A percentile compares a stretch with the other conserved stretches of the same genome.
phyloP scores from a whole-genome alignment of 805 yeast genomes.

The Suhomyces xylopsoci region DNA sequence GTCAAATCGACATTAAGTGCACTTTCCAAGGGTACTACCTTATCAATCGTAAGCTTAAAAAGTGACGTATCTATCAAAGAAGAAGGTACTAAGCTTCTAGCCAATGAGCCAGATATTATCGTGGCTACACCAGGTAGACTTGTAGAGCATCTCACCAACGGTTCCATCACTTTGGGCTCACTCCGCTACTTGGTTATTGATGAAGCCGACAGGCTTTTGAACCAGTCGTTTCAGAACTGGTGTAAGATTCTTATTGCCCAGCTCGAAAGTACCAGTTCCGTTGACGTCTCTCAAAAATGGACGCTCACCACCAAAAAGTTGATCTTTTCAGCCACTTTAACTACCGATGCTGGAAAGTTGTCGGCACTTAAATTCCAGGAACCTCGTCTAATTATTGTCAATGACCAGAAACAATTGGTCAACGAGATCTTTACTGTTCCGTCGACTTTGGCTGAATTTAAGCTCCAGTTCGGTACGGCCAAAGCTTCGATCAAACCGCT shows the following conservation, averaged over 20 bases:
- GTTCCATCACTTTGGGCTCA: slow-evolving; percentile 45
- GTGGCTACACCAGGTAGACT: slow-evolving; percentile 77
- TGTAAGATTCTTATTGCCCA: slow-evolving; percentile 50
- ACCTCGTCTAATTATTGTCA: slow-evolving; percentile 76
- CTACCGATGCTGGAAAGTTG: slow-evolving; percentile 87
- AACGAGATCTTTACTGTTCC: slow-evolving; percentile 65
- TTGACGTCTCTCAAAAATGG: slow-evolving; percentile 32
- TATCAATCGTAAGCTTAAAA: slow-evolving; percentile 61
- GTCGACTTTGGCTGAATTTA: slow-evolving; percentile 44
- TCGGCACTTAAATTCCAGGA: slow-evolving; percentile 63
- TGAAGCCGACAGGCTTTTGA: slow-evolving; percentile 79
- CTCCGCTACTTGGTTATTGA: slow-evolving; percentile 68
- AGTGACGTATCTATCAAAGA: slow-evolving; percentile 53
- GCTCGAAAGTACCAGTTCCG: slow-evolving; percentile 19
- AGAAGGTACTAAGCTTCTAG: slow-evolving; percentile 52
- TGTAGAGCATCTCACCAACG: slow-evolving; percentile 63
- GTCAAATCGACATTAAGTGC: slow-evolving; percentile 63
- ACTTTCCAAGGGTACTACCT: slow-evolving; percentile 63
- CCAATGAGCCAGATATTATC: slow-evolving; percentile 60
- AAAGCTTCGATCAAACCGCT: slow-evolving; percentile 66
- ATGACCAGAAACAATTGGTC: slow-evolving; percentile 46
- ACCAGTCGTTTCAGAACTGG: slow-evolving; percentile 95
- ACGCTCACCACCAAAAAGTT: slow-evolving; percentile 51
- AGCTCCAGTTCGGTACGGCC: slow-evolving; percentile 37
- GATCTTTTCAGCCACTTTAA: slow-evolving; percentile 88